Evolutionary conservation across 768 basidiomycete species (phyloP), one percentile per base, ranked within the genome.

Genomic region (Trametes cinnabarina): DNA sequence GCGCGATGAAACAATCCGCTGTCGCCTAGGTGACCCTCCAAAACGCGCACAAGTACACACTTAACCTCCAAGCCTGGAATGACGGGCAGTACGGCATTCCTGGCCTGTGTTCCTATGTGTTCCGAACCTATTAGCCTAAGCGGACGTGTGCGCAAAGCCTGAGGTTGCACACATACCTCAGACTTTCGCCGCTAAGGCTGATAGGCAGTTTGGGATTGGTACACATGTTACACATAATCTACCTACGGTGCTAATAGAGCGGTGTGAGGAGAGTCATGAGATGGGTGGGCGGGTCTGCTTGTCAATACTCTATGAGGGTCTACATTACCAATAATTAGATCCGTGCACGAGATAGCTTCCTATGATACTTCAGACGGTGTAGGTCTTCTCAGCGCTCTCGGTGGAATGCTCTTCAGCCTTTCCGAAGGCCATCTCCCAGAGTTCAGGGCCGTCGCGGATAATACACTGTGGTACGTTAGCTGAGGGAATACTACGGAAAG

Each of bases 371-470:
- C 15, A 47, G 47, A 47, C 47, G 17, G 30, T 8, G 49, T 39
- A 50, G 22, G 49, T 50, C 37, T 55, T 47, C 20, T 55, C 44
- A 2, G 46, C 20, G 14, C 23, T 28, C n/a, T 40, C 54, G 2
- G 48, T 17, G 10, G 51, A 22, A 23, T 43, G 23, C 25, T 56
- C 22, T 15, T 63, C 64, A 0, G 46, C 42, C 32, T 58, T 51
- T 35, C 55, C 63, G n/a, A 54, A 57, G 5, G 58, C 49, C 64
- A 70, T 68, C 12, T 81, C 78, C 81, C 85, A 88, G 28, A 90
- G 76, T 68, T 91, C 89, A 0, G 89, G 89, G 7, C 86, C 88
- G 56, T 91, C 89, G 30, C 88, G 82, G 63, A 90, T 86, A 40
- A 92, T 76, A 14, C 86, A 87, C 87, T 90, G 61, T 51, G 22